Base-by-base conservation (phyloP, 2,329 filamentous ascomycete species). In the Bipolaris victoriae region DNA sequence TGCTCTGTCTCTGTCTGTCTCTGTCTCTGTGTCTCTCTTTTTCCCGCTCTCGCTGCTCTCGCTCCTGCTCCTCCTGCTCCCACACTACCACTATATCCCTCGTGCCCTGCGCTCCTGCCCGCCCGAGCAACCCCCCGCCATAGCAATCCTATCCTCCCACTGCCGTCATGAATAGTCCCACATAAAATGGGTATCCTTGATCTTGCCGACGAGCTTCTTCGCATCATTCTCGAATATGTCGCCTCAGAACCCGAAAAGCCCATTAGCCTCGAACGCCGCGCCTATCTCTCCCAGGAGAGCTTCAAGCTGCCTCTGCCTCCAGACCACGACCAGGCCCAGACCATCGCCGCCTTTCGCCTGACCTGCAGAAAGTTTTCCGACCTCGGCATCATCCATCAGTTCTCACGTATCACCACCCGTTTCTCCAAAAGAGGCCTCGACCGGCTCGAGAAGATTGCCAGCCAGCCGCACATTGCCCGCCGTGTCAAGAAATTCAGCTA, bases 401-500 rank as follows among this genome's bases (percentile, higher is more conserved):
- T 83, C 68, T 78, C 79, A 13, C 77, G 80, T 37, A 79, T 83
- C 49, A 81, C 78, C n/a, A 81, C 80, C 49, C 75, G 83, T 47
- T 84, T 85, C 69, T 81, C 81, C 26, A 69, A 73, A 41, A 77
- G 77, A 53, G 83, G 82, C 29, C 79, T 86, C 49, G 69, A 76
- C 48, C 78, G 79, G 35, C 70, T 86, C 45, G 78, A 82, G 52
- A 76, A 77, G 37, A 79, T 86, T 56, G 79, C 82, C 31, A 73
- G 75, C 47, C 79, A 81, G 61, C 75, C 76, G 16, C 79, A 83
- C 69, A 76, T 86, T 18, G 81, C 83, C 15, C 72, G 76, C 51
- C 79, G 84, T 68, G 84, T 86, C 57, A 84, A 82, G 67, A 85
- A 85, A 66, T 85, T 86, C 71, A 84, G 82, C 61, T 86, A 86